Evolutionary conservation across 2,329 filamentous ascomycete species (phyloP).

Genomic region (Chlorencoelia australis): DNA sequence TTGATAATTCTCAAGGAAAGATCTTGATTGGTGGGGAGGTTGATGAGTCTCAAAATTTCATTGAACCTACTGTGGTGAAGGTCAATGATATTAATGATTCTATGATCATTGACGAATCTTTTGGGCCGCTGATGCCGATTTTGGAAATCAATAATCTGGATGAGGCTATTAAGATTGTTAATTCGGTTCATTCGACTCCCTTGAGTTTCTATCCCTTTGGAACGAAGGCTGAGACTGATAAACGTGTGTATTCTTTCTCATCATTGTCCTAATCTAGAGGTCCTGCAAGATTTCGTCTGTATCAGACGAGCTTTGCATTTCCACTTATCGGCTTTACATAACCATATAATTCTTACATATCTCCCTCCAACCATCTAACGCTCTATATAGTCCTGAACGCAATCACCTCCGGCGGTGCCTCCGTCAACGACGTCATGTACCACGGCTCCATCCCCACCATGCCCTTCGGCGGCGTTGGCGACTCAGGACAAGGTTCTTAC

Average conservation of each 20-base stretch:
- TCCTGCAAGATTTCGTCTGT: background rate
- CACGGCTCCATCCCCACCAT: conserved; percentile 62
- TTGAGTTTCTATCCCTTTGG: conserved; percentile 81
- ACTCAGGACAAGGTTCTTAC: conserved; percentile 68
- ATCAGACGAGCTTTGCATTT: background rate
- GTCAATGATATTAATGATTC: conserved; percentile 66
- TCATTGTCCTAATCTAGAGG: background rate
- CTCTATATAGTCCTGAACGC: conserved; percentile 41
- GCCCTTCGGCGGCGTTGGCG: conserved; percentile 75
- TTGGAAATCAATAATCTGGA: conserved; percentile 71
- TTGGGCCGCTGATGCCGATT: conserved; percentile 85
- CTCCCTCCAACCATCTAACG: conserved; percentile 8
- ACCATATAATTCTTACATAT: background rate
- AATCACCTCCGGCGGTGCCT: conserved; percentile 59
- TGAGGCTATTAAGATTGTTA: conserved; percentile 73
- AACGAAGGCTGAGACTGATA: conserved; percentile 64
- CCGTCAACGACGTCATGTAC: conserved; percentile 57
- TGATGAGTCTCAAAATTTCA: conserved; percentile 71
- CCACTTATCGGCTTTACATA: background rate
- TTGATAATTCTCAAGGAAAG: conserved; percentile 74
- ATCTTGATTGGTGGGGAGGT: conserved; percentile 79
- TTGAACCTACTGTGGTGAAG: conserved; percentile 87
- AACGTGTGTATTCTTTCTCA: conserved; percentile 40
- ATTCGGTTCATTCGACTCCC: conserved; percentile 72
- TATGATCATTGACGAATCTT: conserved; percentile 75